Conservation (phyloP, 2,329 filamentous ascomycete genomes). For the Nigrospora sphaerica region DNA sequence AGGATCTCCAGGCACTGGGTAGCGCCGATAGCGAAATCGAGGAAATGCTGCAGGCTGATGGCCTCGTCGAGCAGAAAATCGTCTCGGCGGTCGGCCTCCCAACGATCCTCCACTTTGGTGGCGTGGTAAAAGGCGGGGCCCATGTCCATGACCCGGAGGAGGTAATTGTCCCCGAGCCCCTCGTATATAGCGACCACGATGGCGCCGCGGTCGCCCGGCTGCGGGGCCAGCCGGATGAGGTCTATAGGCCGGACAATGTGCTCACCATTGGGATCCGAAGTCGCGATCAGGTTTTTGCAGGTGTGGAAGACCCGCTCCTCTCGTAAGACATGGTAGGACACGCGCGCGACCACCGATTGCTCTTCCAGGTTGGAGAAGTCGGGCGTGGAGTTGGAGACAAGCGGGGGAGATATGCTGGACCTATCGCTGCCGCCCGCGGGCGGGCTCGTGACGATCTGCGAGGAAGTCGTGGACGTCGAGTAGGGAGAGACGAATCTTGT, state of each 20-base stretch:
- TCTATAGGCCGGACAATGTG: slow-evolving; percentile 80
- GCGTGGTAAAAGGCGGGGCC: slow-evolving; percentile 66
- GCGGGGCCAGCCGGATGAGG: slow-evolving; percentile 62
- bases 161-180: slow-evolving; percentile 65
- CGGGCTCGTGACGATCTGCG: slow-evolving; percentile 36
- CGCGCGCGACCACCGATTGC: slow-evolving; percentile 64
- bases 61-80: slow-evolving; percentile 46
- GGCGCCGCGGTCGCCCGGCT: slow-evolving; percentile 61
- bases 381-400: slow-evolving; percentile 26
- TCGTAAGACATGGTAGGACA: slow-evolving; percentile 75
- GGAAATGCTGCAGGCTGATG: slow-evolving; percentile 67
- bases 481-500: slow-evolving; percentile 48
- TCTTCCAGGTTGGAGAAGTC: slow-evolving; percentile 53
- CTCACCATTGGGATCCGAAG: slow-evolving; percentile 63
- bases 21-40: slow-evolving; percentile 87
- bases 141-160: slow-evolving; percentile 65
- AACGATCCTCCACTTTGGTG: slow-evolving; percentile 43
- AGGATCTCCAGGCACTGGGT: slow-evolving; percentile 80
- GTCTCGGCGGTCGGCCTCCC: slow-evolving; percentile 34
- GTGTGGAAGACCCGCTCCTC: slow-evolving; percentile 86
- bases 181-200: slow-evolving; percentile 78
- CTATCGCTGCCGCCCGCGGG: slow-evolving; percentile 31
- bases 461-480: slow-evolving; percentile 37
- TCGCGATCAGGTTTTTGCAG: slow-evolving; percentile 62
- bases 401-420: slow-evolving; percentile 25